A percentile compares a stretch with the other conserved stretches of the same genome.
phyloP scores from a whole-genome alignment of 1,284 basidiomycete species.

The Fomes fomentarius region DNA sequence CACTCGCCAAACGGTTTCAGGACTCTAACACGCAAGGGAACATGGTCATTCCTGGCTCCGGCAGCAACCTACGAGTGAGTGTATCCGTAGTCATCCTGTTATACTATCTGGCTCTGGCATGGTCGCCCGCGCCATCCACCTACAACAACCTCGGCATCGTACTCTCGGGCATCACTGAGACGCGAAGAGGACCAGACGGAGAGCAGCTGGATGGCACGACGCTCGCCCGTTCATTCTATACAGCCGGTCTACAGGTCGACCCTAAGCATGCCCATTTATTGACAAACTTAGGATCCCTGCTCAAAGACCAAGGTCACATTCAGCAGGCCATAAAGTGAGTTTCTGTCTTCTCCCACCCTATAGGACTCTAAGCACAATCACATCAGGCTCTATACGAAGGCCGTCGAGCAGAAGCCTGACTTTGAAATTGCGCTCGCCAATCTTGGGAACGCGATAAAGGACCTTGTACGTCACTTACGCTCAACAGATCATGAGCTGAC shows the following conservation, averaged over 20 bases:
- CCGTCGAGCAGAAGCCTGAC: constrained; percentile 56
- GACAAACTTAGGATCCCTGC: constrained; percentile 61
- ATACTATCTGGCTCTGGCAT: constrained; percentile 60
- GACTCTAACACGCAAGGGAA: constrained; percentile 35
- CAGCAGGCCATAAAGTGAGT: constrained; percentile 53
- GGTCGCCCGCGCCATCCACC: constrained; percentile 56
- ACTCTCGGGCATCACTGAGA: constrained; percentile 46
- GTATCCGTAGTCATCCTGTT: constrained; percentile 53
- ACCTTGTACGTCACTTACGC: constrained; percentile 39
- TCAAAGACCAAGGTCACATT: constrained; percentile 60
- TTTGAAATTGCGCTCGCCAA: constrained; percentile 66
- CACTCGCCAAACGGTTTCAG: constrained; percentile 59
- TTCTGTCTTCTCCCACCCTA: constrained; percentile 1
- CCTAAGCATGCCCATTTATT: constrained; percentile 60
- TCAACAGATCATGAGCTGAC: background rate
- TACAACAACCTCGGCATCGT: constrained; percentile 68
- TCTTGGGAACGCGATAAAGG: constrained; percentile 62
- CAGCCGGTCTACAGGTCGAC: constrained; percentile 56
- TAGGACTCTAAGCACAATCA: background rate
- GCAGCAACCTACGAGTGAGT: constrained; percentile 45
- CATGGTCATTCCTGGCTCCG: constrained; percentile 29
- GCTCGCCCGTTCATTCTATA: constrained; percentile 59
- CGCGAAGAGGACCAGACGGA: constrained; percentile 32
- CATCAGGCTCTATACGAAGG: constrained; percentile 48
- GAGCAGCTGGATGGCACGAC: constrained; percentile 33